These are phyloP conservation scores for Orbilia quercus DNA, from an alignment of 2,329 filamentous ascomycete genomes.

Conservation along the genomic window DNA sequence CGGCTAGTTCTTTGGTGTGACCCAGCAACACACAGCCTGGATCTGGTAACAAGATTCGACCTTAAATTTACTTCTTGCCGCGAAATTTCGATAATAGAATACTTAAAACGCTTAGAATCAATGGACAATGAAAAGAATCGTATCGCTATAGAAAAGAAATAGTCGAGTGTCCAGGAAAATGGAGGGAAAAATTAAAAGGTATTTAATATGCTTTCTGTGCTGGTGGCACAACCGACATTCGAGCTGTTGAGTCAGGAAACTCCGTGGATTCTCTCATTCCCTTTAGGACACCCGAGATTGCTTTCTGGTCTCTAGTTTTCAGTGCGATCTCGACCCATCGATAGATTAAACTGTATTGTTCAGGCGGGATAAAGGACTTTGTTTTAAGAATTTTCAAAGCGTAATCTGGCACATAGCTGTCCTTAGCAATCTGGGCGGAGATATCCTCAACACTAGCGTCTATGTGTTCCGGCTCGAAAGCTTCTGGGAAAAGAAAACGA, in stretches of 20 bases:
- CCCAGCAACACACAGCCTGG: too few relatives aligned
- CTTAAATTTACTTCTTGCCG: too few relatives aligned
- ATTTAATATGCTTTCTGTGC: neutral
- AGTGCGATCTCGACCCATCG: slow-evolving; percentile 22
- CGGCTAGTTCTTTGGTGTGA: neutral
- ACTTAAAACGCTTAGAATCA: too few relatives aligned
- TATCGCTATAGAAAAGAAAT: too few relatives aligned
- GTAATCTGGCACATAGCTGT: slow-evolving; percentile 21
- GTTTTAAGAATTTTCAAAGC: slow-evolving; percentile 18
- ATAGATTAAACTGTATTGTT: slow-evolving; percentile 27
- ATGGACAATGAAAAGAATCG: too few relatives aligned
- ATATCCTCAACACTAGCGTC: slow-evolving; percentile 13
- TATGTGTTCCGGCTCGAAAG: neutral
- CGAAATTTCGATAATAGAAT: too few relatives aligned
- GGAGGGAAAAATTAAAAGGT: too few relatives aligned
- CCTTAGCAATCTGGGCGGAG: neutral
- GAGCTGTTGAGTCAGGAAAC: neutral
- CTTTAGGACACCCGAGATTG: slow-evolving; percentile 1
- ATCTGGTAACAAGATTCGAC: too few relatives aligned
- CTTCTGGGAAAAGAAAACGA: slow-evolving; percentile 25
- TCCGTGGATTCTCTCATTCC: slow-evolving; percentile 6
- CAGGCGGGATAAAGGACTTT: slow-evolving; percentile 22
- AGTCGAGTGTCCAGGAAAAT: too few relatives aligned
- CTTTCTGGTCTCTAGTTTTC: slow-evolving; percentile 16
- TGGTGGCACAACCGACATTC: neutral